Base-by-base conservation (phyloP, 441 rosid genomes). In the Macaranga tanarius region DNA sequence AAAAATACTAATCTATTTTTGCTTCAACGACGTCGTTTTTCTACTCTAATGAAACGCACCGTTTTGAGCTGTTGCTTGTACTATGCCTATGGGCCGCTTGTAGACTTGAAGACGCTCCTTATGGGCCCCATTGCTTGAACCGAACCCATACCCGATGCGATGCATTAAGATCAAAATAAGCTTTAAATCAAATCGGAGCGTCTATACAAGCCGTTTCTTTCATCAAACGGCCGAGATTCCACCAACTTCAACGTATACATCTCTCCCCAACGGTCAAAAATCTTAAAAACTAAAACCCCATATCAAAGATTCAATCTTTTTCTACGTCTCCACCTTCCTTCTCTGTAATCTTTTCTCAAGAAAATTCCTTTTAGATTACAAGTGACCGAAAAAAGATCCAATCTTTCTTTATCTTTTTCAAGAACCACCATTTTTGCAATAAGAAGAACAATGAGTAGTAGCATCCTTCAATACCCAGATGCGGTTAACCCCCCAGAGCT, bases 161-260 rank as follows among this genome's bases (percentile, higher is more conserved):
- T 34, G 38, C 38, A 34, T 34, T 34, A 34, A 34, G 38, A 34
- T 34, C 38, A 16, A 51, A 31, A 16, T 44, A 7, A 56, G 10
- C 17, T 67, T 79, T 75, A 80, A 84, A 83, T 83, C 82, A 84
- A 80, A 85, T 82, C 87, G 90, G 93, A 92, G 95, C 95, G 97
- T 86, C 74, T 19, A 47, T 58, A 40, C 67, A 76, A 79, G 87
- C 90, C 79, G 83, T 84, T 86, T 34, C n/a, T 71, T 45, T 45
- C 38, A 79, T 85, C 86, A 64, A 74, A 83, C 86, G 89, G 86
- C 71, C 48, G 28, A 63, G 69, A 80, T 66, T 62, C 52, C 77
- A 47, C 80, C 62, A 51, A 67, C n/a, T 62, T 79, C 80, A 89
- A 89, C 97, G 96, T 86, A 83, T 81, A 82, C 78, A 71, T 83